phyloP scores from a whole-genome alignment of 345 rosid species.

The Citrus hindsii region DNA sequence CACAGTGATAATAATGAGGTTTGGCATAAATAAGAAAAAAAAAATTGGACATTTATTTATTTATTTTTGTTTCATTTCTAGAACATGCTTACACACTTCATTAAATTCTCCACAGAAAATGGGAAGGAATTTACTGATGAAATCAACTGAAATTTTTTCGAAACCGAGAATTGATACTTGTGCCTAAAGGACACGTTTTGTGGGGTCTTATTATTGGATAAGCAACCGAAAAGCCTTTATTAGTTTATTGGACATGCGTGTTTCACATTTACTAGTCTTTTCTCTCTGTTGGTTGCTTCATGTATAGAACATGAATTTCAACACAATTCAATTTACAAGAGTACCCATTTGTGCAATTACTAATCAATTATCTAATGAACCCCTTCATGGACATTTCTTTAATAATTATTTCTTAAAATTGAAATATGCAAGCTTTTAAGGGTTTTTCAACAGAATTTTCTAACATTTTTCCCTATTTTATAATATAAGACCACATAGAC shows the following conservation, averaged over 20 bases:
- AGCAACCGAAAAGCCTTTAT: not conserved
- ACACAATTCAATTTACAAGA: not conserved
- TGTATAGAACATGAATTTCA: conserved; percentile 19
- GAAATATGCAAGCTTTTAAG: not conserved
- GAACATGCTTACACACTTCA: not conserved
- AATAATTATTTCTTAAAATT: not conserved
- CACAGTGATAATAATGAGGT: no score
- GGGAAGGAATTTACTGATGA: not conserved
- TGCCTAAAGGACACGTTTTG: conserved; percentile 23
- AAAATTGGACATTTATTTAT: no score
- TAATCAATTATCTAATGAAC: no score
- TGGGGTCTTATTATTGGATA: conserved; percentile 15
- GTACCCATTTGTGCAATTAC: not conserved
- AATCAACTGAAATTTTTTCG: not conserved
- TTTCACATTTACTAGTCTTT: not conserved
- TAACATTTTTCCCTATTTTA: not conserved
- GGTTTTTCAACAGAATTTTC: not conserved
- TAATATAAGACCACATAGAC: not conserved
- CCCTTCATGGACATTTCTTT: not conserved
- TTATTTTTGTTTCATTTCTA: no score
- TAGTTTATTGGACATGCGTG: not conserved
- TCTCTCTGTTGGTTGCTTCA: conserved; percentile 19
- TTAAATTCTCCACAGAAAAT: not conserved
- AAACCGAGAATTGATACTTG: not conserved
- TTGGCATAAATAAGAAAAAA: no score